A percentile compares a stretch with the other conserved stretches of the same genome.
phyloP scores from a whole-genome alignment of 2,329 filamentous ascomycete species.

The Didymella lethalis region DNA sequence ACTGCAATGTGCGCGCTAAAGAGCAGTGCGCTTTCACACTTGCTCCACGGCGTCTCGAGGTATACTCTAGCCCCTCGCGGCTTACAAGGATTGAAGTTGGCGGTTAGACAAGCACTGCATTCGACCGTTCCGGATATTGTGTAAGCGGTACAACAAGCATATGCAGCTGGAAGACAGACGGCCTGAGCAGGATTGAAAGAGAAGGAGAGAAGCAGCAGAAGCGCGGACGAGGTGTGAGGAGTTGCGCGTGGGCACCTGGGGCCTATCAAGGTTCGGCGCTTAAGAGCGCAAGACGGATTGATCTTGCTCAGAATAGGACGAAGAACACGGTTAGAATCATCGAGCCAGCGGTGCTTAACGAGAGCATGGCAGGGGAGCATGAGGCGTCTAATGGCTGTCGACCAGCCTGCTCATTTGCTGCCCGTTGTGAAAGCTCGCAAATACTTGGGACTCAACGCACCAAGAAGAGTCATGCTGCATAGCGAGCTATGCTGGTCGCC shows the following conservation, averaged over 20 bases:
- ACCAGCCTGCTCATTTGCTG: slow-evolving; percentile 41
- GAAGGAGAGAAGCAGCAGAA: slow-evolving; percentile 42
- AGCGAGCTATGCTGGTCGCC: slow-evolving; percentile 36
- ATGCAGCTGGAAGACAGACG: slow-evolving; percentile 47
- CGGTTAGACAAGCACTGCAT: slow-evolving; percentile 51
- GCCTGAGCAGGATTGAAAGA: slow-evolving; percentile 34
- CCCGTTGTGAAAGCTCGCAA: slow-evolving; percentile 35
- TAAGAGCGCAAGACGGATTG: slow-evolving; percentile 45
- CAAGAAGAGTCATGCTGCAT: slow-evolving; percentile 36
- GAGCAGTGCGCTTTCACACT: slow-evolving; percentile 41
- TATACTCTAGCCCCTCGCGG: slow-evolving; percentile 51
- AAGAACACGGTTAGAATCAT: slow-evolving; percentile 36
- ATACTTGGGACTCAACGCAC: slow-evolving; percentile 39
- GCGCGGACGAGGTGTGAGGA: slow-evolving; percentile 41
- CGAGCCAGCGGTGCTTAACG: slow-evolving; percentile 36
- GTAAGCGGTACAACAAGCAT: slow-evolving; percentile 35
- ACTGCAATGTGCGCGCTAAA: slow-evolving; percentile 49
- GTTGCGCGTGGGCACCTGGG: slow-evolving; percentile 41
- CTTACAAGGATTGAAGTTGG: slow-evolving; percentile 45
- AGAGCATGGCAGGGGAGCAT: slow-evolving; percentile 36
- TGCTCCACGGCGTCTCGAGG: slow-evolving; percentile 49
- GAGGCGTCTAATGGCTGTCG: slow-evolving; percentile 48
- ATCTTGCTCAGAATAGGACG: slow-evolving; percentile 50
- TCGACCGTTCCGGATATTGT: slow-evolving; percentile 49
- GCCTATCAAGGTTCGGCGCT: slow-evolving; percentile 51